Percentiles rank a stretch among this genome's conserved stretches.
Evolutionary conservation across 306 rosid species (phyloP).

Genomic region (Astragalus membranaceus): DNA sequence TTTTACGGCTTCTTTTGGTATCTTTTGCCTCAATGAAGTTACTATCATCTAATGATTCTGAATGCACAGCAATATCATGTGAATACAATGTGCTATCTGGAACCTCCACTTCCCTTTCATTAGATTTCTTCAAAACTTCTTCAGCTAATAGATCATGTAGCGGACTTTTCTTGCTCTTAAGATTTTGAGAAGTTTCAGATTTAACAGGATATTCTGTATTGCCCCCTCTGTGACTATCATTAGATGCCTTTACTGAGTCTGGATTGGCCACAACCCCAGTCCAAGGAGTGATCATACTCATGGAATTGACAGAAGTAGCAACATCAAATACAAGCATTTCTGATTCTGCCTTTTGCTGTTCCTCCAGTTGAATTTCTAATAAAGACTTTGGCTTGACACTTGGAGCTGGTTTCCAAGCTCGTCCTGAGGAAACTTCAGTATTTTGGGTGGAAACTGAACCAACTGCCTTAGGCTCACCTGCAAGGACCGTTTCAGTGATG

Average conservation of each 20-base stretch:
- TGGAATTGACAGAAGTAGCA: conserved; percentile 42
- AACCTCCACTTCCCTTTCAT: conserved; percentile 37
- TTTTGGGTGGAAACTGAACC: conserved; percentile 34
- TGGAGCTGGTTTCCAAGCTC: conserved; percentile 91
- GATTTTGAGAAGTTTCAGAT: conserved; percentile 34
- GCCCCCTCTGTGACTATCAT: conserved; percentile 42
- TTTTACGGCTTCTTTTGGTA: conserved; percentile 75
- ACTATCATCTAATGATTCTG: conserved; percentile 53
- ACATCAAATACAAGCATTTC: conserved; percentile 57
- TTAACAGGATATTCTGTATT: conserved; percentile 30
- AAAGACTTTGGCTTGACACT: conserved; percentile 80
- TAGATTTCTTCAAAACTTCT: conserved; percentile 66
- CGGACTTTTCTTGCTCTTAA: conserved; percentile 58
- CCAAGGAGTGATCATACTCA: conserved; percentile 63
- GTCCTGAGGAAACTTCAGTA: conserved; percentile 36
- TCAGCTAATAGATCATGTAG: conserved; percentile 85
- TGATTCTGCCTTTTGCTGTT: conserved; percentile 59
- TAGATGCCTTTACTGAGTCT: conserved; percentile 40
- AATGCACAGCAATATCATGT: conserved; percentile 24
- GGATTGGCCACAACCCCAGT: conserved; percentile 54
- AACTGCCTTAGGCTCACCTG: conserved; percentile 23
- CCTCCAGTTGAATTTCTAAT: conserved; percentile 92
- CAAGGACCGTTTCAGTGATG: conserved; percentile 25
- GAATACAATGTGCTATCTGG: conserved; percentile 34
- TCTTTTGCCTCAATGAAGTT: conserved; percentile 87